Percentiles rank a stretch among this genome's conserved stretches.
phyloP scores from a whole-genome alignment of 371 early-diverging fungal species.

The Caulochytrium protostelioides region DNA sequence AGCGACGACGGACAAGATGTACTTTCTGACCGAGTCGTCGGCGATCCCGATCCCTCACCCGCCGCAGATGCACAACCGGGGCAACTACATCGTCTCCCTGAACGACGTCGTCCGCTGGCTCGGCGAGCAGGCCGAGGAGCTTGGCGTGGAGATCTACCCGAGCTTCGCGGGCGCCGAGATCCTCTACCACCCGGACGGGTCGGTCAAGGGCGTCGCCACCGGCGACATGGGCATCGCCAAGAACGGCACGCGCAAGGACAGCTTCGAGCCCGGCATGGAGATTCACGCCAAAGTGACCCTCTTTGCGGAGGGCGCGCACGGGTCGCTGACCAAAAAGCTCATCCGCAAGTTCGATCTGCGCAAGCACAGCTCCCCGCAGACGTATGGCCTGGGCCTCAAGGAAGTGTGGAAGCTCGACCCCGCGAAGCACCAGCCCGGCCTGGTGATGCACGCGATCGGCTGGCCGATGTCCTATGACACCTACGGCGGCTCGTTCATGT shows the following conservation, averaged over 20 bases:
- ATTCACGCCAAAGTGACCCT: constrained; percentile 81
- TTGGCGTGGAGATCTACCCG: constrained; percentile 88
- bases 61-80: constrained; percentile 85
- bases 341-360: constrained; percentile 69
- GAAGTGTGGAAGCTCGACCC: constrained; percentile 93
- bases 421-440: constrained; percentile 65
- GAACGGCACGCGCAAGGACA: constrained; percentile 64
- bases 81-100: constrained; percentile 89
- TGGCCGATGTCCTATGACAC: constrained; percentile 77
- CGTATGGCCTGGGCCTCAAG: constrained; percentile 89
- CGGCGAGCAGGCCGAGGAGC: constrained; percentile 88
- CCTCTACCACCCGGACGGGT: constrained; percentile 67
- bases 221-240: constrained; percentile 89
- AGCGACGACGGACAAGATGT: constrained; percentile 66
- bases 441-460: constrained; percentile 71
- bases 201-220: constrained; percentile 78
- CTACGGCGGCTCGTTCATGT: constrained; percentile 87
- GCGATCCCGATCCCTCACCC: constrained; percentile 88
- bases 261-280: constrained; percentile 87
- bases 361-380: constrained; percentile 53
- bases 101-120: constrained; percentile 86
- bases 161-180: constrained; percentile 83
- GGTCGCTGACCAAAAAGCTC: constrained; percentile 75
- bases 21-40: constrained; percentile 48
- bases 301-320: constrained; percentile 96